Percentiles rank a stretch among this genome's conserved stretches.
Evolutionary conservation across 345 rosid genomes (phyloP).

Genomic region (Dipteronia sinensis): DNA sequence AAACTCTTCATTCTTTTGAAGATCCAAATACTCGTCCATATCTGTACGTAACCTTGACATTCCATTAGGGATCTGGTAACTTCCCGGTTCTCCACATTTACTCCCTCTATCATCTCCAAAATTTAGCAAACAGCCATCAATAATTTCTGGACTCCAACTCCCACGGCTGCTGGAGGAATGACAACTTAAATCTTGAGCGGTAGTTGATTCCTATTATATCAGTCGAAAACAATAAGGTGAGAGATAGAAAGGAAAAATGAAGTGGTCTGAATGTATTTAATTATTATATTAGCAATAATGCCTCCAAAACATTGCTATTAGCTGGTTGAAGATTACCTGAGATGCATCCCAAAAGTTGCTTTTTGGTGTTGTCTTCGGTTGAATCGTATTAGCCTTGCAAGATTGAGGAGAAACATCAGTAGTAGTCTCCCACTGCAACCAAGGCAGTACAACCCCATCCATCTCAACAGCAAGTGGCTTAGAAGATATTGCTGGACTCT

Average conservation of each 20-base stretch:
- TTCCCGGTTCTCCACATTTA: conserved; percentile 30
- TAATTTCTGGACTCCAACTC: conserved; percentile 74
- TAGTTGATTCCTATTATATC: conserved; percentile 43
- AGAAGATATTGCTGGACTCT: conserved; percentile 36
- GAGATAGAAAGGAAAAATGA: not conserved
- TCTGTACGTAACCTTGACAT: conserved; percentile 41
- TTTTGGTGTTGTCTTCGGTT: conserved; percentile 36
- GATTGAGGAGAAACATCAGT: conserved; percentile 51
- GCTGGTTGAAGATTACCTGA: conserved; percentile 38
- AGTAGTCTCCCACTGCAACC: conserved; percentile 94
- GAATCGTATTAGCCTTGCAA: conserved; percentile 34
- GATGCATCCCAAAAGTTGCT: conserved; percentile 33
- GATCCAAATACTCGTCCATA: conserved; percentile 61
- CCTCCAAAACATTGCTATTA: not conserved
- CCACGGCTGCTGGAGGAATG: conserved; percentile 69
- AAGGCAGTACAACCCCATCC: conserved; percentile 91
- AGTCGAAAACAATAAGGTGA: not conserved
- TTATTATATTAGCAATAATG: not conserved
- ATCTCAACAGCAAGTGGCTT: conserved; percentile 57
- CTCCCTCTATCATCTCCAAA: conserved; percentile 28
- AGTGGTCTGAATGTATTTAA: not conserved
- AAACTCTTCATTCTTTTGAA: conserved; percentile 50
- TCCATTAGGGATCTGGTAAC: conserved; percentile 16
- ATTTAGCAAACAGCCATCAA: conserved; percentile 28
- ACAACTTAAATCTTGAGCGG: conserved; percentile 40